These are phyloP conservation scores for Cerrena zonata DNA, from an alignment of 1,284 basidiomycete species.

Conservation along the genomic window DNA sequence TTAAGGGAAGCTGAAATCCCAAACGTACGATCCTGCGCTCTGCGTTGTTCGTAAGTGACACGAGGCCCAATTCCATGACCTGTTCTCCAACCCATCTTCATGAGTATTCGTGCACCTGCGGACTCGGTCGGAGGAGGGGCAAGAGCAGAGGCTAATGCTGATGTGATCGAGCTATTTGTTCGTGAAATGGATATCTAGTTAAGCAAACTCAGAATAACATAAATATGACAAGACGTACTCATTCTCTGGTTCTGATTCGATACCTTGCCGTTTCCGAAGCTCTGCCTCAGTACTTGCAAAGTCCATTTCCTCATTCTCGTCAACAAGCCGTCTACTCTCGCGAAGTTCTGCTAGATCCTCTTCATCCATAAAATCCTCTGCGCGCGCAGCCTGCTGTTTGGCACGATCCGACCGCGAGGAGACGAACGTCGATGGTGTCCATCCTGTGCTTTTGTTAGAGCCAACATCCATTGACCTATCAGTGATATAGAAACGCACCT, in stretches of 20 bases:
- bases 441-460: constrained; percentile 53
- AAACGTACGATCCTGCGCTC: constrained; percentile 55
- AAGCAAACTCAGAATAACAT: neutral
- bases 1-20: constrained; percentile 13
- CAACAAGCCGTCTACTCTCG: constrained; percentile 67
- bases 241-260: constrained; percentile 38
- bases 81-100: constrained; percentile 91
- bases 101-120: constrained; percentile 75
- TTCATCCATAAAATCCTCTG: constrained; percentile 98
- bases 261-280: constrained; percentile 23
- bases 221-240: constrained; percentile 46
- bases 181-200: neutral
- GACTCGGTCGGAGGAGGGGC: constrained; percentile 64
- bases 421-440: constrained; percentile 87
- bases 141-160: constrained; percentile 55
- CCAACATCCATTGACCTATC: neutral
- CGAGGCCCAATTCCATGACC: constrained; percentile 93
- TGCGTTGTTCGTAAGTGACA: constrained; percentile 72
- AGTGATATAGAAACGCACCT: constrained; percentile 42
- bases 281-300: constrained; percentile 55
- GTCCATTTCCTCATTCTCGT: constrained; percentile 74
- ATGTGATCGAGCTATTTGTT: constrained; percentile 52
- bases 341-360: constrained; percentile 85
- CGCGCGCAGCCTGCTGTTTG: constrained; percentile 51
- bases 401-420: constrained; percentile 77